A percentile compares a stretch with the other conserved stretches of the same genome.
Conservation (phyloP, 164 flowering plant genomes). For the Macadamia tetraphylla region DNA sequence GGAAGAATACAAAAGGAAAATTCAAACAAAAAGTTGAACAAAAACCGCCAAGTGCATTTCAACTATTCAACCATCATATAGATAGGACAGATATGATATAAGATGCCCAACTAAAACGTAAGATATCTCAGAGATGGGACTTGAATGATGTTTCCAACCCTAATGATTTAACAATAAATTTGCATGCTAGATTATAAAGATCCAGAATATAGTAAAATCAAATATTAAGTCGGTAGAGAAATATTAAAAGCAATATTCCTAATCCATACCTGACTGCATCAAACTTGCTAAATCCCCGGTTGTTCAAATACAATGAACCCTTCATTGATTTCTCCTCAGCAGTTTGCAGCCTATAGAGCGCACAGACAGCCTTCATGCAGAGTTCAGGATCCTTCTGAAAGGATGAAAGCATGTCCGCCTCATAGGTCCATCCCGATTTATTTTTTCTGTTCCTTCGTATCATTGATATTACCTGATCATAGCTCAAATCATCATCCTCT, state of each 20-base stretch:
- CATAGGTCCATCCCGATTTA: conserved; percentile 47
- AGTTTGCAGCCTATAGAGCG: conserved; percentile 66
- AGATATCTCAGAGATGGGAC: too few species aligned
- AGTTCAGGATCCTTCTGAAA: conserved; percentile 56
- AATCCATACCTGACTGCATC: conserved; percentile 54
- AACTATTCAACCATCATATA: too few species aligned
- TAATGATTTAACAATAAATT: background rate
- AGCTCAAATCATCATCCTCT: conserved; percentile 12
- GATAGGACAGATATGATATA: too few species aligned
- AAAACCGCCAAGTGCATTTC: too few species aligned
- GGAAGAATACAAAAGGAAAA: too few species aligned
- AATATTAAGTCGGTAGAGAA: background rate
- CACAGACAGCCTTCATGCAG: conserved; percentile 84
- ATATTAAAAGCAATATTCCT: background rate
- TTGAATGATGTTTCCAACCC: too few species aligned
- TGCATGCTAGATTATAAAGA: background rate
- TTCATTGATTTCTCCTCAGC: conserved; percentile 34
- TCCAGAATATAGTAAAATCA: background rate
- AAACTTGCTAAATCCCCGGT: conserved; percentile 50
- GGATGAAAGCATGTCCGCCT: conserved; percentile 71
- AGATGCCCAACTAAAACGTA: too few species aligned
- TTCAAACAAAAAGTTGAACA: too few species aligned
- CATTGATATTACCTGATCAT: conserved; percentile 29
- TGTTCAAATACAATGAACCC: conserved; percentile 25
- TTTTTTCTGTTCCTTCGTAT: conserved; percentile 33